Base-by-base conservation (phyloP, 768 basidiomycete genomes). In the Kwoniella pini region DNA sequence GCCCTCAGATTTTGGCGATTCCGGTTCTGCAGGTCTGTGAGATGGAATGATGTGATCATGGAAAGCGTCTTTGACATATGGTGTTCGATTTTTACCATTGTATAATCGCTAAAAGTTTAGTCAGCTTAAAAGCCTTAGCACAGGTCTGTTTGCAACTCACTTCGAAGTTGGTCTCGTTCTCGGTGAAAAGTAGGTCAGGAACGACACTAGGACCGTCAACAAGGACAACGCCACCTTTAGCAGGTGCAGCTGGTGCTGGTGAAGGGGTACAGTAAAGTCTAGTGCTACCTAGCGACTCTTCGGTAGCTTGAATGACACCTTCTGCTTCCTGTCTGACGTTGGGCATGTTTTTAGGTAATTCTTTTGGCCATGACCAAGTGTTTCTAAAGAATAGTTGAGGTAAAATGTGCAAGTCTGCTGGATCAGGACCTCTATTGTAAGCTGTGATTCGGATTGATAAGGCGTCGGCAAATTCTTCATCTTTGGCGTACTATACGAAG, bases 341-440 rank as follows among this genome's bases (percentile, higher is more conserved):
- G 38, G 79, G 80, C 69, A 77, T 74, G 57, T 76, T 77, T 44
- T 71, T 65, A 27, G 79, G 80, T 31, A 75, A 68, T 55, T 81
- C 80, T 66, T 80, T 81, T 28, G 74, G 65, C 96, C 96, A 99
- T 0, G 96, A 97, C 96, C 96, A 99, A 28, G 91, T 94, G 78
- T 99, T 99, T 21, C 91, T 87, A 81, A 97, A 99, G 88, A 90
- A 97, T 42, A 98, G 82, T 69, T 97, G 94, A 22, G 96, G 96
- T 38, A 99, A 83, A 69, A 99, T 84, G 77, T 99, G 96, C 59
- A 99, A 81, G 26, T 88, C 94, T 17, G 95, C 93, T 1, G 91
- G 85, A 60, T 97, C 93, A 11, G 95, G 93, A 0, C 96, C 95
- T 36, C 96, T 87, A 79, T 99, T 99, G 81, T 97, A 99, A 13